Evolutionary conservation across 2,329 filamentous ascomycete genomes (phyloP).

Genomic region (Alternaria consortialis): DNA sequence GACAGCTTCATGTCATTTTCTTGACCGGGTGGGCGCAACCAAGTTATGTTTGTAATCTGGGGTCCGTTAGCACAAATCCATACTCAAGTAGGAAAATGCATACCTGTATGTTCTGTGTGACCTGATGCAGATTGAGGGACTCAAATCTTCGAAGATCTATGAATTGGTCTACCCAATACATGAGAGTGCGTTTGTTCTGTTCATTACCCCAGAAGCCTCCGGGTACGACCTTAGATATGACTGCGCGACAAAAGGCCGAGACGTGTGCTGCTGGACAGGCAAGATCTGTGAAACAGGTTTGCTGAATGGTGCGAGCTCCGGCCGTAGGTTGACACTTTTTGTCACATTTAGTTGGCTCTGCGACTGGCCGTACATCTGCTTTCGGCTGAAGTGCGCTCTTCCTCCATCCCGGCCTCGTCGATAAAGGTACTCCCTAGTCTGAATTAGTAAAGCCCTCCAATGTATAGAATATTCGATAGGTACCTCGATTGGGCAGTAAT

Average conservation of each 20-base stretch:
- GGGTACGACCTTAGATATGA: constrained; percentile 76
- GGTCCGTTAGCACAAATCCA: constrained; percentile 23
- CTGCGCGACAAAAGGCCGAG: constrained; percentile 86
- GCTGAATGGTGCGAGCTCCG: constrained; percentile 24
- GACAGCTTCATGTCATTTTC: constrained; percentile 65
- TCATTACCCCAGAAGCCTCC: constrained; percentile 75
- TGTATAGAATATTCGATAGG: neutral
- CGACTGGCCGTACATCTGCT: constrained; percentile 12
- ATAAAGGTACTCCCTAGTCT: constrained; percentile 35
- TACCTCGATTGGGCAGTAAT: constrained; percentile 76
- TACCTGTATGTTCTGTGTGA: constrained; percentile 79
- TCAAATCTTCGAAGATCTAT: constrained; percentile 82
- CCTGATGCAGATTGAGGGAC: constrained; percentile 78
- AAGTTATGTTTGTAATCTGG: constrained; percentile 73
- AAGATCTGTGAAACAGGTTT: constrained; percentile 66
- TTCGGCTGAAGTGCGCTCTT: constrained; percentile 33
- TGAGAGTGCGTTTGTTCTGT: constrained; percentile 69
- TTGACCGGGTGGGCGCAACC: constrained; percentile 70
- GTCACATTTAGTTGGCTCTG: constrained; percentile 11
- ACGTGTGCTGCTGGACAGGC: constrained; percentile 74
- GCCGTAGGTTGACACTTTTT: constrained; percentile 5
- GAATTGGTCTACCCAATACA: constrained; percentile 79
- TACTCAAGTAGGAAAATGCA: constrained; percentile 12
- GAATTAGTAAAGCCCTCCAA: constrained; percentile 21
- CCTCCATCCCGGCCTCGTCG: constrained; percentile 38